Base-by-base conservation (phyloP, 192 early-diverging fungal species). In the Coemansia sp. region DNA sequence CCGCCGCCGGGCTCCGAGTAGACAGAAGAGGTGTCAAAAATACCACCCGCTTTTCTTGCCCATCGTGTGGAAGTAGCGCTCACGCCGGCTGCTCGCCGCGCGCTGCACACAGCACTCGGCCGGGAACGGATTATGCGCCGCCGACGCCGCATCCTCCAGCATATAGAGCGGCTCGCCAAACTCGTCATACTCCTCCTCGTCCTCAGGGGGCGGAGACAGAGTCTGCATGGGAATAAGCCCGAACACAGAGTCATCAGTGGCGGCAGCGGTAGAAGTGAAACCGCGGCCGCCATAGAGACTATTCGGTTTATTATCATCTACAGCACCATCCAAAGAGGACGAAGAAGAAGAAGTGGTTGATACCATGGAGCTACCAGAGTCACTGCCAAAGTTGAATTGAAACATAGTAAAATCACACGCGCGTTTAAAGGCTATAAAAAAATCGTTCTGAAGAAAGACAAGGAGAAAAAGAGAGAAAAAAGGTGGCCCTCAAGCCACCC, bases 1-100 rank as follows among this genome's bases (percentile, higher is more conserved):
- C 8, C 21, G 45, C 45, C 45, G 20, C 42, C 43, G 26, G 66
- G 73, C 66, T 69, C 80, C 7, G 16, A 28, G 25, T 23, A 26
- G 18, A 1, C 35, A 56, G 62, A 76, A 61, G 79, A n/a, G 63
- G 8, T 68, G 77, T 84, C 82, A 84, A 84, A 84, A 71, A 68
- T 71, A 84, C 82, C 82, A 84, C 82, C 82, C 82, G 36, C 62
- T 25, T 73, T 84, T 76, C 75, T 79, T 84, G 25, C 82, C 82
- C 82, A 73, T 67, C 65, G 70, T 75, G 68, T 55, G 79, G 65
- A 73, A 84, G 65, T 76, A 84, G 68, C 69, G 73, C 52, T 84
- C 82, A 18, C 70, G 76, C 56, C 70, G 57, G 42, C 71, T 64
- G 26, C 56, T 69, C 42, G 72, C 61, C 4, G 82, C 53, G 21